phyloP scores from a whole-genome alignment of 179 eudicot genomes.

The Silene coronaria region DNA sequence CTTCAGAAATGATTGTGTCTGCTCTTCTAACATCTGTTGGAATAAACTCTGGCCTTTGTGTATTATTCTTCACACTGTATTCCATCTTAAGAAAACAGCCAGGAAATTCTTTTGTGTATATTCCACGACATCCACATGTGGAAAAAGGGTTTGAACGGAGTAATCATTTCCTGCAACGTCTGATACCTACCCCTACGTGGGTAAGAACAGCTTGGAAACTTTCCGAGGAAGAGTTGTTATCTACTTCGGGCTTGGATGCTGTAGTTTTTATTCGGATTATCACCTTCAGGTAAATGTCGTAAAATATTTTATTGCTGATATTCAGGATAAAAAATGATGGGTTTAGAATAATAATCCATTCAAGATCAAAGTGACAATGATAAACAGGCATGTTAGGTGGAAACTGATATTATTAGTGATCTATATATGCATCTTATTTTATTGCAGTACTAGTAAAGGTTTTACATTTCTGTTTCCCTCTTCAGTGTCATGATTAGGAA shows the following conservation, averaged over 20 bases:
- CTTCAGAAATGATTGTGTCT: slow-evolving; percentile 47
- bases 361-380: not conserved
- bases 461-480: not conserved
- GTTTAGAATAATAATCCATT: not conserved
- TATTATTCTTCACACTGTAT: slow-evolving; percentile 53
- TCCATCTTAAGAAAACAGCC: slow-evolving; percentile 74
- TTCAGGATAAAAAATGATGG: not conserved
- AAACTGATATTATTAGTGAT: not conserved
- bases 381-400: not conserved
- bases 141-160: slow-evolving; percentile 24
- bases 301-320: not conserved
- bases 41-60: slow-evolving; percentile 54
- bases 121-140: slow-evolving; percentile 49
- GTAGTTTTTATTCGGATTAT: slow-evolving; percentile 58
- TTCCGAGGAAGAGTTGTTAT: slow-evolving; percentile 61
- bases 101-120: slow-evolving; percentile 44
- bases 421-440: not conserved
- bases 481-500: not conserved
- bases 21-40: slow-evolving; percentile 79
- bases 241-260: slow-evolving; percentile 75
- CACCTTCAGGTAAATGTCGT: slow-evolving; percentile 46
- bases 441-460: not conserved
- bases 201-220: slow-evolving; percentile 55
- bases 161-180: slow-evolving; percentile 32
- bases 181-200: slow-evolving; percentile 73